Evolutionary conservation across 2,329 filamentous ascomycete genomes (phyloP).

Genomic region (Arthrobotrys pseudoclavata): DNA sequence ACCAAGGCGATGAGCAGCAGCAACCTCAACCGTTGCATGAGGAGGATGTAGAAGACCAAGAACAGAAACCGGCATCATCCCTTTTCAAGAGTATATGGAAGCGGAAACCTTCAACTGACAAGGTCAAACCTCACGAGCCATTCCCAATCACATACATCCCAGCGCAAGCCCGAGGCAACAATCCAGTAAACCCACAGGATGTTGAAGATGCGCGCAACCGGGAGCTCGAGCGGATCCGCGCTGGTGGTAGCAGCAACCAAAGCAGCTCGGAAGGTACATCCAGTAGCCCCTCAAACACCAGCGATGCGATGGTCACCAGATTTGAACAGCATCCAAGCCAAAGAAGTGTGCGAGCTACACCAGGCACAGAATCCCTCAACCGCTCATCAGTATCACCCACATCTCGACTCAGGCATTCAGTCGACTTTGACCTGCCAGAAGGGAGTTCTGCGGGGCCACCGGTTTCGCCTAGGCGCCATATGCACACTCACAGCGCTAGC

Average conservation of each 20-base stretch:
- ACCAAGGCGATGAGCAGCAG: slow-evolving; percentile 5
- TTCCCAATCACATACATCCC: slow-evolving; percentile 57
- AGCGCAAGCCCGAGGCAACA: slow-evolving; percentile 45
- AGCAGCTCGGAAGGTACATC: slow-evolving; percentile 51
- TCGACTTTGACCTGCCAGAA: slow-evolving; percentile 50
- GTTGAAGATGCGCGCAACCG: slow-evolving; percentile 51
- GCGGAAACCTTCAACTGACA: slow-evolving; percentile 29
- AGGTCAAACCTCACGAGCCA: slow-evolving; percentile 28
- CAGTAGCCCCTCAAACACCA: slow-evolving; percentile 42
- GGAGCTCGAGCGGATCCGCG: slow-evolving; percentile 51
- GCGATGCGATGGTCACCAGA: slow-evolving; percentile 49
- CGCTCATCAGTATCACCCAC: slow-evolving; percentile 46
- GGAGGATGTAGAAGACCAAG: slow-evolving; percentile 1
- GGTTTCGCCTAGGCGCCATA: slow-evolving; percentile 44
- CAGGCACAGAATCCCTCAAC: slow-evolving; percentile 33
- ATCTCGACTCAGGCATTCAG: slow-evolving; percentile 44
- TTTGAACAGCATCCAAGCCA: slow-evolving; percentile 51
- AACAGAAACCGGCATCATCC: slow-evolving; percentile 9
- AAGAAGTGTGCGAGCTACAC: slow-evolving; percentile 24
- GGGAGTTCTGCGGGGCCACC: slow-evolving; percentile 24
- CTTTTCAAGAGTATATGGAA: slow-evolving; percentile 41
- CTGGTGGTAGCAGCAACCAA: slow-evolving; percentile 34
- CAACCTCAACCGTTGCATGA: background rate
- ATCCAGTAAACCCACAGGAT: slow-evolving; percentile 48
- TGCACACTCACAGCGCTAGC: slow-evolving; percentile 43